These are phyloP conservation scores for Globisporangium carolinianum DNA, from an alignment of 352 stramenopile genomes.

Conservation along the genomic window DNA sequence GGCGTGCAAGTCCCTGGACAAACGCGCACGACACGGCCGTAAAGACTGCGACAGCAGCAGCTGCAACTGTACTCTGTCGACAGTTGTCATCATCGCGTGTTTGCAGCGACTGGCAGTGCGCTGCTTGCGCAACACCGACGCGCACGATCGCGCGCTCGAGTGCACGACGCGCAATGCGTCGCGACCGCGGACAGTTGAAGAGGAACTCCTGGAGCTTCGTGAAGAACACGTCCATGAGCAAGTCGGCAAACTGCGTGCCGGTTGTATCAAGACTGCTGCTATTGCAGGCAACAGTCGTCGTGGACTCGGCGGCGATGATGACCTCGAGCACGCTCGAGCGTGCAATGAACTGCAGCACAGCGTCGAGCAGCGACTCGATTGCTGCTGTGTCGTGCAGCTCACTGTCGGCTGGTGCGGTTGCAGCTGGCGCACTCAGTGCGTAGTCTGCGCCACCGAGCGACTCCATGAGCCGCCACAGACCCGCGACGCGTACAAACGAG, in stretches of 20 bases:
- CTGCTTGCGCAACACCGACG: neutral
- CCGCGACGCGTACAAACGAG: conserved; percentile 48
- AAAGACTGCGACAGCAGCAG: conserved; percentile 25
- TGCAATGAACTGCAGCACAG: conserved; percentile 19
- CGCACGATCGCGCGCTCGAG: conserved; percentile 18
- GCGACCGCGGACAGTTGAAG: conserved; percentile 38
- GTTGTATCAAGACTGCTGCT: conserved; percentile 1
- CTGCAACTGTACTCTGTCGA: neutral
- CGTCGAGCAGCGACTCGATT: conserved; percentile 12
- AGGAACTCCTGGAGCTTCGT: conserved; percentile 39
- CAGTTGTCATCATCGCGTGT: no score
- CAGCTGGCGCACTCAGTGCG: neutral
- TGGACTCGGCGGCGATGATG: neutral
- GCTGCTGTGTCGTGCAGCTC: neutral
- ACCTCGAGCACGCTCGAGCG: conserved; percentile 14
- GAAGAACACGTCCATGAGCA: conserved; percentile 63
- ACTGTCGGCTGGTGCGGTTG: conserved; percentile 10
- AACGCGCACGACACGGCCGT: conserved; percentile 24
- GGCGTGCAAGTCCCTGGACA: conserved; percentile 32
- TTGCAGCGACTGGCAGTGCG: neutral
- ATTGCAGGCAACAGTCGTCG: neutral
- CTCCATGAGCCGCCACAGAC: conserved; percentile 48
- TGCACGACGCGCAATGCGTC: conserved; percentile 18
- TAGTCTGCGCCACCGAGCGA: conserved; percentile 18
- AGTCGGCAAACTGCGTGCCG: conserved; percentile 27